Evolutionary conservation across 1,139 yeast genomes (phyloP), one percentile per base, ranked within the genome.

Genomic region (Pichia terricola): DNA sequence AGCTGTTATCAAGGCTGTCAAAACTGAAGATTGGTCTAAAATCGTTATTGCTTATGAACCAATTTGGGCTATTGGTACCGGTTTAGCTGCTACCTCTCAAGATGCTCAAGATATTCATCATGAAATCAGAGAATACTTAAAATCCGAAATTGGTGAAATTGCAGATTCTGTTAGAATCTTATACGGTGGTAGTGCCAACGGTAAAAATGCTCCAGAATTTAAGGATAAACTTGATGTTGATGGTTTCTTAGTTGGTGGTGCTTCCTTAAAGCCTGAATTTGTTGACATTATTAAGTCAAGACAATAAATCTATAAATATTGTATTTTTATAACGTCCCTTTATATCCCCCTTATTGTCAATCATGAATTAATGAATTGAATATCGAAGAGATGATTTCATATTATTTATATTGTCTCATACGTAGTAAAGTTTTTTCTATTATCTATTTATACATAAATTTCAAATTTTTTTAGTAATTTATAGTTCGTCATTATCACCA

Each of bases 11-110:
- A 84, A 79, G 65, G 73, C 81, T 56, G 81, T 89, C 53, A 68
- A 75, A 59, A 10, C 34, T 5, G 43, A 40, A 3, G 97, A 89
- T 79, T 91, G 98, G 98, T 63, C 82, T 54, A 76, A 85, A 68
- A 75, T 91, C 58, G 98, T 91, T 55, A 73, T 94, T 67, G 99
- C 98, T 63, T 94, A 94, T 73, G 98, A 91, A 74, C 99, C 99
- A 60, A 96, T 91, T 58, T 91, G 98, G 98, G 99, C 99, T 58
- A 91, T 91, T 62, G 99, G 99, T 68, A 89, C 98, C 58, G 99
- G 99, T 63, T 80, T 91, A 64, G 96, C 97, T 63, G 98, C 98
- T 55, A 91, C 98, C 58, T 89, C 98, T 55, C 87, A 85, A 55
- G 97, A 91, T 65, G 97, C 96, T 58, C 95, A 88, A 75, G 87